These are phyloP conservation scores for Salinomyces thailandicus DNA, from an alignment of 2,329 filamentous ascomycete genomes.

Conservation along the genomic window DNA sequence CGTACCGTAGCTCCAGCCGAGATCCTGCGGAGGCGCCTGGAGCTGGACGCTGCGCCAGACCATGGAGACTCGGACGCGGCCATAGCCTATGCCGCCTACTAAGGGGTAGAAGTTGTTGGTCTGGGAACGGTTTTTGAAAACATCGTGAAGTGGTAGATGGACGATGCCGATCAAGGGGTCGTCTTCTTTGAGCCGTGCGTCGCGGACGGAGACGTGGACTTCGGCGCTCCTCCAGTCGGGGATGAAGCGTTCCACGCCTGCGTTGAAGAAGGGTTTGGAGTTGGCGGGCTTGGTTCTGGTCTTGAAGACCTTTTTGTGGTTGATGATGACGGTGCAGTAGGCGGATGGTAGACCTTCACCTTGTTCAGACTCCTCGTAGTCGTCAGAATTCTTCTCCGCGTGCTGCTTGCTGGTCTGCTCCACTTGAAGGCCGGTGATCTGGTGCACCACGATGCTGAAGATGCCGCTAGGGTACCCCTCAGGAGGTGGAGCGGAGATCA, in stretches of 20 bases:
- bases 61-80: slow-evolving; percentile 57
- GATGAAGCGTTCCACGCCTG: slow-evolving; percentile 62
- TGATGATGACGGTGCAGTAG: slow-evolving; percentile 64
- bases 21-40: slow-evolving; percentile 46
- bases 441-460: slow-evolving; percentile 60
- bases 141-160: slow-evolving; percentile 52
- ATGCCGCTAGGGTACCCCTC: slow-evolving; percentile 54
- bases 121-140: slow-evolving; percentile 55
- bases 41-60: slow-evolving; percentile 62
- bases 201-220: slow-evolving; percentile 57
- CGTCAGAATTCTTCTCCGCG: slow-evolving; percentile 36
- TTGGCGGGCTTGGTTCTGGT: slow-evolving; percentile 70
- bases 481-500: slow-evolving; percentile 56
- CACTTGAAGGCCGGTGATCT: slow-evolving; percentile 58
- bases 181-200: slow-evolving; percentile 58
- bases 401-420: slow-evolving; percentile 47
- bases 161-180: slow-evolving; percentile 60
- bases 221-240: slow-evolving; percentile 58
- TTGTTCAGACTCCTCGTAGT: slow-evolving; percentile 47
- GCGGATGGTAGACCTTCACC: slow-evolving; percentile 55
- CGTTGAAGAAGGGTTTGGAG: slow-evolving; percentile 68
- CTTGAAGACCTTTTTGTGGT: slow-evolving; percentile 58
- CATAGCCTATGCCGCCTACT: slow-evolving; percentile 62
- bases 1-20: slow-evolving; percentile 65
- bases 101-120: slow-evolving; percentile 57